Conservation (phyloP, 2,329 filamentous ascomycete genomes). For the Hymenoscyphus salicellus region DNA sequence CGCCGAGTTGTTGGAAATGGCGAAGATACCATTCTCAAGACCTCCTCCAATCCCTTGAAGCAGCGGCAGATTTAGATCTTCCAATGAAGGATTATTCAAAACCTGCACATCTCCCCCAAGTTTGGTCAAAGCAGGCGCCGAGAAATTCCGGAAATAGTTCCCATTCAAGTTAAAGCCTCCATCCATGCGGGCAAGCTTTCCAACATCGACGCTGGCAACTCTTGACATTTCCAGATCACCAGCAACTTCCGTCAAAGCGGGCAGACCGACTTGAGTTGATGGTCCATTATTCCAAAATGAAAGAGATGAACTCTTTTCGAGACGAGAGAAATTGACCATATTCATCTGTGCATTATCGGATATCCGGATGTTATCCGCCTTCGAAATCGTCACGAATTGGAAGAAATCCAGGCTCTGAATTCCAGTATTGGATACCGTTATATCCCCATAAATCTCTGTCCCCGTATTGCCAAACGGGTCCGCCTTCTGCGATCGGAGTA, state of each 20-base stretch:
- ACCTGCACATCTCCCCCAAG: constrained; percentile 14
- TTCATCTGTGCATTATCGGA: constrained; percentile 9
- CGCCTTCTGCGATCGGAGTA: neutral
- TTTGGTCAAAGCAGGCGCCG: constrained; percentile 5
- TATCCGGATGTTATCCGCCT: constrained; percentile 8
- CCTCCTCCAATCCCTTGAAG: constrained; percentile 5
- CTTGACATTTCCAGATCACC: constrained; percentile 2
- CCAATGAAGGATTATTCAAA: constrained; percentile 7
- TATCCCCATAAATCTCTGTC: constrained; percentile 13
- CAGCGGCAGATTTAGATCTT: neutral
- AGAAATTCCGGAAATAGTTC: constrained; percentile 11
- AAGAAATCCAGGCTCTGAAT: constrained; percentile 13
- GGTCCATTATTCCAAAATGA: constrained; percentile 9
- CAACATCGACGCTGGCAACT: neutral
- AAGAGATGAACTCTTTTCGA: constrained; percentile 7
- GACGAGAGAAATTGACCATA: constrained; percentile 10
- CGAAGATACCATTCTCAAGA: constrained; percentile 5
- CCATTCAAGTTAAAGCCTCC: constrained; percentile 2
- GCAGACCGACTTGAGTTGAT: neutral
- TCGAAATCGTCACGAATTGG: constrained; percentile 11
- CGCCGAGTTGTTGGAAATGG: constrained; percentile 10
- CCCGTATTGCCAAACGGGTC: constrained; percentile 10
- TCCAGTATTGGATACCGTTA: constrained; percentile 10
- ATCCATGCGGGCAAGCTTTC: constrained; percentile 2
- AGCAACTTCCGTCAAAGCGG: neutral